Percentiles rank a stretch among this genome's conserved stretches.
Conservation (phyloP, 805 yeast species). For the Spathaspora sp. region DNA sequence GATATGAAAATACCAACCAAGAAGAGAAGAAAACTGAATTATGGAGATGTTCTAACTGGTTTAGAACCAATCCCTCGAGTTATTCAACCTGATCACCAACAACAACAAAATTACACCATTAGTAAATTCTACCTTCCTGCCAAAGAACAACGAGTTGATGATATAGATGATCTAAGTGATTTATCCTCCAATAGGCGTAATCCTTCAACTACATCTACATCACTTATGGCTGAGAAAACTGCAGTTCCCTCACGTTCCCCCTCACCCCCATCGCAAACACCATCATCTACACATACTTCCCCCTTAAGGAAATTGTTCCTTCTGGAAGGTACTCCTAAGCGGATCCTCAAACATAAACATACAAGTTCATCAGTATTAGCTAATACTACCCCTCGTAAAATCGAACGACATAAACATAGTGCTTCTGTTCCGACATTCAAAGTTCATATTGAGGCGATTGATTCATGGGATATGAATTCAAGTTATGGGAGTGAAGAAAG, state of each 20-base stretch:
- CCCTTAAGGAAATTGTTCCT: conserved; percentile 30
- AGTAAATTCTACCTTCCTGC: conserved; percentile 5
- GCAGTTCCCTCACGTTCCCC: background rate
- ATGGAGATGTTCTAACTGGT: background rate
- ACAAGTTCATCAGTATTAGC: background rate
- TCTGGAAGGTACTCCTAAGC: conserved; percentile 25
- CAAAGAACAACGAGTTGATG: conserved; percentile 12
- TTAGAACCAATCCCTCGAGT: background rate
- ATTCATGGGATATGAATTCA: conserved; percentile 27
- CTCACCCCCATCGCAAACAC: background rate
- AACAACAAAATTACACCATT: background rate
- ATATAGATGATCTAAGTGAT: conserved; percentile 28
- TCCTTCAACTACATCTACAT: conserved; percentile 27
- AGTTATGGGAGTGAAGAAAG: conserved; percentile 34
- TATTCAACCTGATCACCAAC: background rate
- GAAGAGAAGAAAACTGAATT: background rate
- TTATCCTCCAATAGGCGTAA: conserved; percentile 6
- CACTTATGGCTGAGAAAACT: conserved; percentile 30
- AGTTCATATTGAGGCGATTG: conserved; percentile 5
- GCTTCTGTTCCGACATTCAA: background rate
- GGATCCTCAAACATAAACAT: conserved; percentile 13
- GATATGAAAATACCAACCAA: background rate
- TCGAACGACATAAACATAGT: background rate
- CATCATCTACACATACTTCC: conserved; percentile 14
- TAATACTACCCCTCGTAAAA: background rate